A percentile compares a stretch with the other conserved stretches of the same genome.
phyloP scores from a whole-genome alignment of 108 stramenopile species.

The Pseudonitzschia multiseries region DNA sequence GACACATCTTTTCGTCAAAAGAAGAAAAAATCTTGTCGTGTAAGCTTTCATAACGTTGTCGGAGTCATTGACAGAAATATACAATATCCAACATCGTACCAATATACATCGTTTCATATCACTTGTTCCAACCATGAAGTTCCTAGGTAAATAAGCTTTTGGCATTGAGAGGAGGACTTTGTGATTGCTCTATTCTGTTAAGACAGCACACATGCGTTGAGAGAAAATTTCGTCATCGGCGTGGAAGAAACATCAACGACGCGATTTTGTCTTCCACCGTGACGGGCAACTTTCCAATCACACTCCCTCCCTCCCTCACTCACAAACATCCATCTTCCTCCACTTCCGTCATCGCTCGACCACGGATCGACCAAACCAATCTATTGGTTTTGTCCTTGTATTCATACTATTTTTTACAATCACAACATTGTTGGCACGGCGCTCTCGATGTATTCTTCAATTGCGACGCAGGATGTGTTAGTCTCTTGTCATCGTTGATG shows the following conservation, averaged over 20 bases:
- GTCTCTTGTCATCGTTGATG: conserved; percentile 17
- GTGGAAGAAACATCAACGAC: too few relatives aligned
- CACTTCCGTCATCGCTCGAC: neutral
- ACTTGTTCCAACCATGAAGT: conserved; percentile 18
- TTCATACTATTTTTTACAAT: neutral
- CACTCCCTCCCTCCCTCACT: too few relatives aligned
- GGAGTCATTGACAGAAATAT: neutral
- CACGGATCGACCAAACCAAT: too few relatives aligned
- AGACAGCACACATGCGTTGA: neutral
- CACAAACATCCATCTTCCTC: too few relatives aligned
- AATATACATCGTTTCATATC: neutral
- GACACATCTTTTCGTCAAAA: neutral
- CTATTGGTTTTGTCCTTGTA: neutral
- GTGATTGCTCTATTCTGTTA: neutral
- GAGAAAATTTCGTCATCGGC: too few relatives aligned
- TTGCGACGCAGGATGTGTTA: conserved; percentile 18
- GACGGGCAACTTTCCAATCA: too few relatives aligned
- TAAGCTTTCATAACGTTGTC: neutral
- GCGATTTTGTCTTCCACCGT: too few relatives aligned
- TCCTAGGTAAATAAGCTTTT: conserved; percentile 11
- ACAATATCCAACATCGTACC: neutral
- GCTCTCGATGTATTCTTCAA: neutral
- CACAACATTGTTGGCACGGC: neutral
- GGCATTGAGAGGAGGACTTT: neutral
- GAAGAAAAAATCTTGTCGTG: neutral